Evolutionary conservation across 2,329 filamentous ascomycete species (phyloP), one percentile per base, ranked within the genome.

Genomic region (Lachnellula cervina): DNA sequence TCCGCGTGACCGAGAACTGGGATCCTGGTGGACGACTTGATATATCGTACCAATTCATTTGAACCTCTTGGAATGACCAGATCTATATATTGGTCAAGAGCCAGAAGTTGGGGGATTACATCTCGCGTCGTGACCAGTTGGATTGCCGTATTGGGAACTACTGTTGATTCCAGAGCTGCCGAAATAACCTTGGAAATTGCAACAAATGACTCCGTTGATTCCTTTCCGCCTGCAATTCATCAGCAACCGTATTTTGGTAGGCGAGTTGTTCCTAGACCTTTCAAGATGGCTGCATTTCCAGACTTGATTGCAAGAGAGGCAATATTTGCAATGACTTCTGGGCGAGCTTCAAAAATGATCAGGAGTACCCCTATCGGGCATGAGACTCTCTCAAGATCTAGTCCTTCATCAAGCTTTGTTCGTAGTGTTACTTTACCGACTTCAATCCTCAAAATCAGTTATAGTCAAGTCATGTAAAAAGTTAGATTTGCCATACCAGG

Each of bases 251-350:
- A 23, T 14, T 48, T 48, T 21, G 23, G 6, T 19, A n/a, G 48
- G 6, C 7, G 7, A 40, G 25, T 21, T 9, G n/a, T n/a, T 3
- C 9, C 11, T 59, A 11, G 66, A 80, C 86, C 93, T 79, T 99
- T 99, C 59, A 99, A 78, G 66, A 99, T 97, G 51, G 92, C 94
- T 37, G 94, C 89, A 72, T 99, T 99, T 66, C 91, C 94, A 13
- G 93, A 97, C 72, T 99, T 99, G 73, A 99, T 89, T 38, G 94
- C 92, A 23, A 99, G 80, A 4, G 92, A 90, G 60, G 94, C 91
- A 68, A 99, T 97, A 73, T 99, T 99, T 69, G 93, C 94, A 69
- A 99, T 97, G 62, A 99, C 94, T 74, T 99, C 94, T 6, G 94
- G 94, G 7, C 94, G 88, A 37, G 94, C 94, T 75, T 99, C 94